phyloP scores from a whole-genome alignment of 139 green algal species.

The Limnomonas spitsbergensis region DNA sequence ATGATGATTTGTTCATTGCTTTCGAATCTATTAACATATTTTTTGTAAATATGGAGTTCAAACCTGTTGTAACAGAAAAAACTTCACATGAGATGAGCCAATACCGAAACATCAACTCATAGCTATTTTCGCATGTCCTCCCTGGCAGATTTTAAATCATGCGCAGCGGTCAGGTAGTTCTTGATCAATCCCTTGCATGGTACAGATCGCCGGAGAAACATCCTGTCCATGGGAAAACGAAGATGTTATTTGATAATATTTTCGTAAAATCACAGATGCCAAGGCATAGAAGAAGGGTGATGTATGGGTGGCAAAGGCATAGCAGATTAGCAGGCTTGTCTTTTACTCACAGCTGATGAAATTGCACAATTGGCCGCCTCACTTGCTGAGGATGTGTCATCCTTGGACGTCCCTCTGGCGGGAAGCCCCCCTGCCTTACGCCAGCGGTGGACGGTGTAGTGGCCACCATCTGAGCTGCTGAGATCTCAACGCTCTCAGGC shows the following conservation, averaged over 20 bases:
- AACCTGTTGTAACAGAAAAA: too few species aligned
- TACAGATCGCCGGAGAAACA: neutral
- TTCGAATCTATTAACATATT: too few species aligned
- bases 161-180: neutral
- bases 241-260: too few species aligned
- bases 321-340: neutral
- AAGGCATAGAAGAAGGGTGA: constrained; percentile 4
- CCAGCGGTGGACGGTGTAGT: neutral
- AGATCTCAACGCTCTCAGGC: neutral
- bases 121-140: too few species aligned
- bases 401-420: too few species aligned
- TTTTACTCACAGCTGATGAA: constrained; percentile 2
- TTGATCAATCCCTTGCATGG: neutral
- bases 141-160: neutral
- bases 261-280: too few species aligned
- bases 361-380: neutral
- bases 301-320: neutral
- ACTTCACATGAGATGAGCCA: too few species aligned
- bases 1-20: too few species aligned
- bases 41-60: too few species aligned
- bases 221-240: too few species aligned
- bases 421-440: neutral
- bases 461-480: neutral
- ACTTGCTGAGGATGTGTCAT: neutral
- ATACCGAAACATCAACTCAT: too few species aligned